phyloP scores from a whole-genome alignment of 495 filamentous ascomycete genomes.

The Bryoglossum gracile region DNA sequence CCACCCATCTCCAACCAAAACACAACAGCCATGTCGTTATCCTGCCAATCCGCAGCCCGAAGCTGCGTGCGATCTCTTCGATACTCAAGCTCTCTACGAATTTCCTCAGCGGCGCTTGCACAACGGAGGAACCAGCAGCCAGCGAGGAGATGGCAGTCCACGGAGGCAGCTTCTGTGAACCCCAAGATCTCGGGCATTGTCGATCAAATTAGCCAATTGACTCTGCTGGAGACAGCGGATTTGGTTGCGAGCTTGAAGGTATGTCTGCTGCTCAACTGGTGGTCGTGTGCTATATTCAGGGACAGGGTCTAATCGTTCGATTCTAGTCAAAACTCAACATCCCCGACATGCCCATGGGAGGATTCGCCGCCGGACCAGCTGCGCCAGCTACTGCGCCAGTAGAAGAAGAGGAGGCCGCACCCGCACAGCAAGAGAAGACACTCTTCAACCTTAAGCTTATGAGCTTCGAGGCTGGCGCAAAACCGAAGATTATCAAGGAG shows the following conservation, averaged over 20 bases:
- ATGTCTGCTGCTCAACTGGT: slow-evolving; percentile 13
- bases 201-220: slow-evolving; percentile 97
- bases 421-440: slow-evolving; percentile 86
- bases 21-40: slow-evolving; percentile 45
- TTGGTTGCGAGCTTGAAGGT: slow-evolving; percentile 91
- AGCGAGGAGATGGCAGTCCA: slow-evolving; percentile 57
- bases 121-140: slow-evolving; percentile 25
- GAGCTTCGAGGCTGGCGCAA: slow-evolving; percentile 77
- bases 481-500: slow-evolving; percentile 99
- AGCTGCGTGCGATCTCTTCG: slow-evolving; percentile 52
- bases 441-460: slow-evolving; percentile 92
- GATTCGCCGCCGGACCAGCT: slow-evolving; percentile 59
- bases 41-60: slow-evolving; percentile 51
- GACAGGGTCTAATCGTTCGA: neutral
- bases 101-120: slow-evolving; percentile 34
- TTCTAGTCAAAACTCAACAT: slow-evolving; percentile 87
- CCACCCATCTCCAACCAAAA: slow-evolving; percentile 1
- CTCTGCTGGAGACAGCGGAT: slow-evolving; percentile 92
- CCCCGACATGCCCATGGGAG: slow-evolving; percentile 90
- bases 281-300: neutral
- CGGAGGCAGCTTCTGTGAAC: slow-evolving; percentile 56
- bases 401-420: slow-evolving; percentile 76
- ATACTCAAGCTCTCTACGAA: slow-evolving; percentile 29
- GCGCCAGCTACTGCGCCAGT: slow-evolving; percentile 55
- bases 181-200: slow-evolving; percentile 91